A percentile compares a stretch with the other conserved stretches of the same genome.
These are phyloP conservation scores for Boletus insuetus DNA, from an alignment of 768 basidiomycete genomes.

Conservation along the genomic window DNA sequence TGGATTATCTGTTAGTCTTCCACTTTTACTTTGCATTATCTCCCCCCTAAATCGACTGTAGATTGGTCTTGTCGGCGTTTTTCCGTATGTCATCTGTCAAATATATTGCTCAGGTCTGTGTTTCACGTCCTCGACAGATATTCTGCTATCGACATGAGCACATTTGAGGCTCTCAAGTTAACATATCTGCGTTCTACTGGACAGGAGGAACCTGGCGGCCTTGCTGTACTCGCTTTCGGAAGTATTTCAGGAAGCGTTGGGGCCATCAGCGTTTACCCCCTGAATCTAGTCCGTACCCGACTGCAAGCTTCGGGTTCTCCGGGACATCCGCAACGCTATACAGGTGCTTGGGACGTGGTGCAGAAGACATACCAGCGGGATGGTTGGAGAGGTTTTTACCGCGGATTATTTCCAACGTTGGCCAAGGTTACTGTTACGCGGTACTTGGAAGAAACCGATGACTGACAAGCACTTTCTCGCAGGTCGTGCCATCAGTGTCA, in stretches of 20 bases:
- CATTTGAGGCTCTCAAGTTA: constrained; percentile 93
- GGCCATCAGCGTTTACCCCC: constrained; percentile 89
- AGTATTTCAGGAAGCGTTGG: constrained; percentile 93
- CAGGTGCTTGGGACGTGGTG: constrained; percentile 83
- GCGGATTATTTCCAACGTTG: constrained; percentile 86
- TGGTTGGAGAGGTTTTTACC: constrained; percentile 94
- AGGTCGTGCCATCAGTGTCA: constrained; percentile 95
- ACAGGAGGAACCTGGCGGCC: constrained; percentile 84
- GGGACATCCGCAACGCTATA: constrained; percentile 90
- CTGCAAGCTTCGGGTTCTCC: constrained; percentile 95
- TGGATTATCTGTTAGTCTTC: constrained; percentile 74
- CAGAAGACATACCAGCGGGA: constrained; percentile 77
- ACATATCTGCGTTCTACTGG: constrained; percentile 85
- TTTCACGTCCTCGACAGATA: constrained; percentile 45
- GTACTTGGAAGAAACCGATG: background rate
- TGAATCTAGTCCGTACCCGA: constrained; percentile 90
- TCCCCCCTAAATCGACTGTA: constrained; percentile 33
- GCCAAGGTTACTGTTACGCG: constrained; percentile 62
- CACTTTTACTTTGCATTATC: constrained; percentile 5
- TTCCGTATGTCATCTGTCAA: constrained; percentile 61
- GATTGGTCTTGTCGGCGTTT: constrained; percentile 95
- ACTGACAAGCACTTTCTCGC: constrained; percentile 8
- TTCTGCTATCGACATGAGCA: constrained; percentile 96
- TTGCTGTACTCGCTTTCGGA: constrained; percentile 86
- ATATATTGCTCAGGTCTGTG: background rate